These are phyloP conservation scores for Coelastrella sp. DNA, from an alignment of 139 green algal genomes.

Conservation along the genomic window DNA sequence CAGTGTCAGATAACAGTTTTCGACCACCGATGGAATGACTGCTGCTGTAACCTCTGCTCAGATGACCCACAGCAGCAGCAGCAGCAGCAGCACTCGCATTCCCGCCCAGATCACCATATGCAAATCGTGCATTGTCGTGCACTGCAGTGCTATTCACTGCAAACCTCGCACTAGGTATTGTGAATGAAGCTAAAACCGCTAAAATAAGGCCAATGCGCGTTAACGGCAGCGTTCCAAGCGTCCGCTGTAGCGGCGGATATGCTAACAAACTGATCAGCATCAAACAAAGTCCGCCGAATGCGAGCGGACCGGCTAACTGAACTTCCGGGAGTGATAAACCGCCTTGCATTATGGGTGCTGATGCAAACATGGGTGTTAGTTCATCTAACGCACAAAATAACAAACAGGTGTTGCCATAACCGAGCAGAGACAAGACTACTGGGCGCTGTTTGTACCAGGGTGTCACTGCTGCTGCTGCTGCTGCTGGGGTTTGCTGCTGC, in stretches of 20 bases:
- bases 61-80: not conserved
- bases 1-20: not conserved
- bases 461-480: not conserved
- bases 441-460: conserved; percentile 58
- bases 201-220: conserved; percentile 63
- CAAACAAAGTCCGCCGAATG: conserved; percentile 67
- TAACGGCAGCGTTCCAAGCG: conserved; percentile 55
- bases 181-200: conserved; percentile 43
- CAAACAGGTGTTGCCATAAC: conserved; percentile 69
- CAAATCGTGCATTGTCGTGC: not conserved
- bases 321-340: conserved; percentile 60
- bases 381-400: conserved; percentile 75
- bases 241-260: conserved; percentile 64
- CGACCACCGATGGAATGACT: not conserved
- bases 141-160: not conserved
- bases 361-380: conserved; percentile 78
- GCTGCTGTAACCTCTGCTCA: not conserved
- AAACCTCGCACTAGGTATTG: conserved; percentile 61
- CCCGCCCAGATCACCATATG: not conserved
- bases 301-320: conserved; percentile 70
- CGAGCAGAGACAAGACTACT: conserved; percentile 61
- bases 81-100: not conserved
- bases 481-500: not conserved
- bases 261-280: conserved; percentile 56
- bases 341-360: conserved; percentile 59